Conservation (phyloP, 2,329 filamentous ascomycete genomes). For the Scolecobasidium constrictum region DNA sequence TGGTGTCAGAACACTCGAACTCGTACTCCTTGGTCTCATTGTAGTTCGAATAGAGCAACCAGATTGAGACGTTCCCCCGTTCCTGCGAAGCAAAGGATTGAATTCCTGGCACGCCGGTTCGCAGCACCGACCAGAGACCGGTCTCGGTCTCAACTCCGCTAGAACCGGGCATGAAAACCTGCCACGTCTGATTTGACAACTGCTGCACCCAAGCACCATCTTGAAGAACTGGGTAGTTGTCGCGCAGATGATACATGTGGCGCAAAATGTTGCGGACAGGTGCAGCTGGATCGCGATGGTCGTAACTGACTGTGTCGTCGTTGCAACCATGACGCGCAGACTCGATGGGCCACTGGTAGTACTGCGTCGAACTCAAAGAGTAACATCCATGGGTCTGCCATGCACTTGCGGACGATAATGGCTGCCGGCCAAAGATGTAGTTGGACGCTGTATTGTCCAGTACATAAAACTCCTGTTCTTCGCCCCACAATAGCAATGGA, state of each 20-base stretch:
- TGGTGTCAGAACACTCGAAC: constrained; percentile 43
- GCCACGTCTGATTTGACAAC: constrained; percentile 43
- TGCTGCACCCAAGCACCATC: constrained; percentile 46
- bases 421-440: constrained; percentile 54
- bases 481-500: constrained; percentile 50
- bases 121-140: constrained; percentile 47
- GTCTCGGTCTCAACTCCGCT: constrained; percentile 16
- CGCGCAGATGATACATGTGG: constrained; percentile 49
- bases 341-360: constrained; percentile 47
- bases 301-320: constrained; percentile 45
- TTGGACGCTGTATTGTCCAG: constrained; percentile 53
- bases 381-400: constrained; percentile 59
- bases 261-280: constrained; percentile 51
- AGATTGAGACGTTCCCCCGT: constrained; percentile 33
- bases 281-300: constrained; percentile 52
- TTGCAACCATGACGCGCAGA: constrained; percentile 43
- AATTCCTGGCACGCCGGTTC: constrained; percentile 37
- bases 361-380: constrained; percentile 43
- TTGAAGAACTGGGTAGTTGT: constrained; percentile 45
- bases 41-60: constrained; percentile 42
- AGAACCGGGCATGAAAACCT: constrained; percentile 16
- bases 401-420: constrained; percentile 50
- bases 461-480: constrained; percentile 55
- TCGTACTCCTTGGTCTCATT: constrained; percentile 40
- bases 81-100: constrained; percentile 36